Conservation (phyloP, 768 basidiomycete genomes). For the Kwoniella botswanensis region DNA sequence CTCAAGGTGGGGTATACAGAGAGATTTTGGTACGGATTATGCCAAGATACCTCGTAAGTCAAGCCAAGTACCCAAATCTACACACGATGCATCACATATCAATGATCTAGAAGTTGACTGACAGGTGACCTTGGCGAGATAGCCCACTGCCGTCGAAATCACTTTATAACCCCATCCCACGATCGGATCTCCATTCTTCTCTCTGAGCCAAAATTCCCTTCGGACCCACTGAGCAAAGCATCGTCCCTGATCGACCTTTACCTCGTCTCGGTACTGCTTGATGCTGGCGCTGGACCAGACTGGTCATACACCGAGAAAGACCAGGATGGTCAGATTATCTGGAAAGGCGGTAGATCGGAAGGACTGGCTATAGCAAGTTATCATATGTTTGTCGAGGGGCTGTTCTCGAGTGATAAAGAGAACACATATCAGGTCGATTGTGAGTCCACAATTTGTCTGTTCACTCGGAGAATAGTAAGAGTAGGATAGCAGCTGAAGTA, state of each 20-base stretch:
- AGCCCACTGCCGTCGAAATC: slow-evolving; percentile 44
- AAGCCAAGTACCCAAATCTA: background rate
- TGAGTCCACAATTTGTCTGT: slow-evolving; percentile 57
- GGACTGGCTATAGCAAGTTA: slow-evolving; percentile 85
- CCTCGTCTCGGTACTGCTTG: slow-evolving; percentile 83
- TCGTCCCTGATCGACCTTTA: slow-evolving; percentile 86
- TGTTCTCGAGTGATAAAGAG: slow-evolving; percentile 72
- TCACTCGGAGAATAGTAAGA: too few species aligned
- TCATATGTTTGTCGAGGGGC: slow-evolving; percentile 82
- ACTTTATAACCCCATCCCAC: slow-evolving; percentile 38
- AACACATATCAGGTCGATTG: slow-evolving; percentile 81
- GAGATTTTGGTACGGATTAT: slow-evolving; percentile 78
- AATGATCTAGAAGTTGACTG: background rate
- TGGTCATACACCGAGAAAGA: slow-evolving; percentile 75
- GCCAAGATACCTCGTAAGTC: slow-evolving; percentile 52
- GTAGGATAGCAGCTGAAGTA: too few species aligned
- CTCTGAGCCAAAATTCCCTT: slow-evolving; percentile 35
- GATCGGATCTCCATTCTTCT: slow-evolving; percentile 68
- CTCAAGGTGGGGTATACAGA: slow-evolving; percentile 60
- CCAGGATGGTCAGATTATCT: slow-evolving; percentile 23
- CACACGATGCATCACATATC: background rate
- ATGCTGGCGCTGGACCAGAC: slow-evolving; percentile 84
- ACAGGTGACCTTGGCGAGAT: background rate
- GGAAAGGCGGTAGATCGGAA: slow-evolving; percentile 69
- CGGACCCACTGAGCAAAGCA: slow-evolving; percentile 62